These are phyloP conservation scores for Theobroma grandiflorum DNA, from an alignment of 441 rosid genomes.

Conservation along the genomic window DNA sequence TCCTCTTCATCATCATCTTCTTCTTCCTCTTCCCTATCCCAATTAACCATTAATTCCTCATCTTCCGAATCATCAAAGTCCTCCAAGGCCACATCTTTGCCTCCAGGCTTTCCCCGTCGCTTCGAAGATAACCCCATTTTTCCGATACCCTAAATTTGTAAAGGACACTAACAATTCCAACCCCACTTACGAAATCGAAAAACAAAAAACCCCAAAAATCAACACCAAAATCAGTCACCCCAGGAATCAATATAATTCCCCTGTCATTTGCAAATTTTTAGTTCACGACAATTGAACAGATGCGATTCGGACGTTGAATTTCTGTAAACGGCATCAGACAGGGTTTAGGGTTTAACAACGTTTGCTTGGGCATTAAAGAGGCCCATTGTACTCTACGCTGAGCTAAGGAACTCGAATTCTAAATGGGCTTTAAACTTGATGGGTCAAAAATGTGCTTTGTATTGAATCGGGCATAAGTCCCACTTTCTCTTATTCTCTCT, in stretches of 20 bases:
- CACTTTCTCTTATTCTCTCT: not conserved
- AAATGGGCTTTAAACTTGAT: not conserved
- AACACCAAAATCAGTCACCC: not conserved
- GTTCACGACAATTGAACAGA: not conserved
- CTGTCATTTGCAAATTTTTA: too few species aligned
- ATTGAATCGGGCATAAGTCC: not conserved
- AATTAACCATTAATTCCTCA: conserved; percentile 31
- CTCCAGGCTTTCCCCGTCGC: conserved; percentile 45
- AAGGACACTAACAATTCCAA: not conserved
- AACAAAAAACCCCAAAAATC: not conserved
- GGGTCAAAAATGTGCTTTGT: not conserved
- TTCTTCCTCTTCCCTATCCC: conserved; percentile 32
- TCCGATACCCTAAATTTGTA: conserved; percentile 16
- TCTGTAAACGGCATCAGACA: not conserved
- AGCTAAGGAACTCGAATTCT: not conserved
- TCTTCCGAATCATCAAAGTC: conserved; percentile 49
- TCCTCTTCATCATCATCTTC: conserved; percentile 30
- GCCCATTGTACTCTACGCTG: not conserved
- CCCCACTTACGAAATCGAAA: not conserved
- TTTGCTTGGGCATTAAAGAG: not conserved
- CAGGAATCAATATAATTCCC: too few species aligned
- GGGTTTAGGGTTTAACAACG: not conserved
- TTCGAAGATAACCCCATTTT: conserved; percentile 53
- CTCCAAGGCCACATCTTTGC: conserved; percentile 44
- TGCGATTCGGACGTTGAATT: not conserved